Evolutionary conservation across 495 filamentous ascomycete genomes (phyloP).

Genomic region (Xylaria acuta): DNA sequence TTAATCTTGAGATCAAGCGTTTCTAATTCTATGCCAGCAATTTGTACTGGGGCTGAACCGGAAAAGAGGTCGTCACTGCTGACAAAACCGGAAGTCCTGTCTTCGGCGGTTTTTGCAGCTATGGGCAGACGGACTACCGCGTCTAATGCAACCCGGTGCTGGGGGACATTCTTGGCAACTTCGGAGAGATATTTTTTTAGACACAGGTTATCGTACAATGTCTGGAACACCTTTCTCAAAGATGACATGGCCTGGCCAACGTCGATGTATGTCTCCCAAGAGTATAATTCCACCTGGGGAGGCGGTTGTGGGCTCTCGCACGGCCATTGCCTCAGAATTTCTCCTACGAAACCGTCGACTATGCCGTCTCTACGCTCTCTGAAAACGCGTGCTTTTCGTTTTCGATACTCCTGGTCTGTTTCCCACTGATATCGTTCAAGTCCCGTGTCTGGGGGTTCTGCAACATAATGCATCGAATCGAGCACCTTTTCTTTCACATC

Average conservation of each 20-base stretch:
- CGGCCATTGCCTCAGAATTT: slow-evolving; percentile 42
- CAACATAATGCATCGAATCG: background rate
- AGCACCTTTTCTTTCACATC: background rate
- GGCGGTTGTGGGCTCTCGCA: slow-evolving; percentile 18
- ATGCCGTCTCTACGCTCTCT: background rate
- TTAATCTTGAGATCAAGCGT: background rate
- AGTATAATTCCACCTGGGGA: background rate
- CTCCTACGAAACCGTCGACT: slow-evolving; percentile 21
- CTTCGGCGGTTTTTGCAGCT: background rate
- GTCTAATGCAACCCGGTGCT: background rate
- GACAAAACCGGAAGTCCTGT: slow-evolving; percentile 8
- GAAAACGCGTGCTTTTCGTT: background rate
- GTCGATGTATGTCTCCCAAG: slow-evolving; percentile 19
- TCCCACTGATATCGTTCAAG: background rate
- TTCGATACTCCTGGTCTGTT: background rate
- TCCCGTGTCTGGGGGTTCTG: background rate
- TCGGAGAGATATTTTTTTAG: slow-evolving; percentile 23
- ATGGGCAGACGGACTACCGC: background rate
- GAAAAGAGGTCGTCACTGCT: slow-evolving; percentile 25
- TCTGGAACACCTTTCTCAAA: slow-evolving; percentile 36
- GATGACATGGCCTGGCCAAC: slow-evolving; percentile 32
- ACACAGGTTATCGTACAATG: slow-evolving; percentile 44
- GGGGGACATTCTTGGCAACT: slow-evolving; percentile 16
- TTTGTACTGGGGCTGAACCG: slow-evolving; percentile 4
- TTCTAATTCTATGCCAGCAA: background rate